phyloP scores from a whole-genome alignment of 768 basidiomycete species.

The Heimioporus sp. region DNA sequence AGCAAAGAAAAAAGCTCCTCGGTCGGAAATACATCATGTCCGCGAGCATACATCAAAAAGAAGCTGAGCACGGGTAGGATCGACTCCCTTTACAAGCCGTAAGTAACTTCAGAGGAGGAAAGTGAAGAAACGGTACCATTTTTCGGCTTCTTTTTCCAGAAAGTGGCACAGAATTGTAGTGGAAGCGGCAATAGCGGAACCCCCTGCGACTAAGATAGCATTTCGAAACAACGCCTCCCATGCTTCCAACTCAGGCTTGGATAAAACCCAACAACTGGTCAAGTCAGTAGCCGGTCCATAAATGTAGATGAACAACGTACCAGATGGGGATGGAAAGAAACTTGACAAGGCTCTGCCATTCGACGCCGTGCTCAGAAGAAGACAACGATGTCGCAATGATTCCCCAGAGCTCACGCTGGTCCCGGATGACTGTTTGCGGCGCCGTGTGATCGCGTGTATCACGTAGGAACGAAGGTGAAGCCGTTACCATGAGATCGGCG shows the following conservation, averaged over 20 bases:
- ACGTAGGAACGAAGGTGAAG: conserved; percentile 39
- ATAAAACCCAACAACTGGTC: conserved; percentile 46
- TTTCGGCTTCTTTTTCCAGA: conserved; percentile 11
- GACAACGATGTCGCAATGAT: conserved; percentile 38
- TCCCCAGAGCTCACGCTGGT: conserved; percentile 46
- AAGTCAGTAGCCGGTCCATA: conserved; percentile 2
- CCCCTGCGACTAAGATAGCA: conserved; percentile 24
- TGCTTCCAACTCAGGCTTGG: conserved; percentile 36
- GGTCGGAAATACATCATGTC: conserved; percentile 8
- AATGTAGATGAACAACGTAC: conserved; percentile 29
- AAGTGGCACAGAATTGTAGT: conserved; percentile 14
- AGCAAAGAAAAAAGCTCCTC: conserved; percentile 28
- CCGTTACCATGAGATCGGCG: conserved; percentile 42
- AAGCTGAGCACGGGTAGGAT: conserved; percentile 14
- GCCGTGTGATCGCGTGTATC: conserved; percentile 28
- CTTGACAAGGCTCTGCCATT: conserved; percentile 42
- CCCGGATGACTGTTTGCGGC: conserved; percentile 21
- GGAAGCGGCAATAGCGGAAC: conserved; percentile 1
- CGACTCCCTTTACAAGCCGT: conserved; percentile 21
- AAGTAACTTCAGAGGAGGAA: conserved; percentile 1
- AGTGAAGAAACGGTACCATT: conserved; percentile 17
- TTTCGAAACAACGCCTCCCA: conserved; percentile 42
- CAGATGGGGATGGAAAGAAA: conserved; percentile 49
- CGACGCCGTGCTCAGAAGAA: conserved; percentile 19
- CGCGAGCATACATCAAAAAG: conserved; percentile 10